Percentiles rank a stretch among this genome's conserved stretches.
Conservation (phyloP, 192 early-diverging fungal species). For the Thoreauomyces humboldtii region DNA sequence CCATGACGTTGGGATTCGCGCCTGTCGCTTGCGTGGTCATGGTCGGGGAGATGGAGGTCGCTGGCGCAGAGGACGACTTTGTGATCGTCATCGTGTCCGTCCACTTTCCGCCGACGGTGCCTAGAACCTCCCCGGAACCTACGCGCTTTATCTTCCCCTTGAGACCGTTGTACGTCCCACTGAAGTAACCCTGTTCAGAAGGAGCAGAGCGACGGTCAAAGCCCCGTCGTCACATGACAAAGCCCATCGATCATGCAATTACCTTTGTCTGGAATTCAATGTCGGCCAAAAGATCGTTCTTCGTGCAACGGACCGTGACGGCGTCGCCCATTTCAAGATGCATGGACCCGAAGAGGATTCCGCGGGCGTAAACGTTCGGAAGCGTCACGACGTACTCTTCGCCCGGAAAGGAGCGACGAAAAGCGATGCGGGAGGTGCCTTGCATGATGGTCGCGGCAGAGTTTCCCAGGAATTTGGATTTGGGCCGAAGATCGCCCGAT, state of each 20-base stretch:
- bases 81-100: conserved; percentile 59
- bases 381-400: conserved; percentile 81
- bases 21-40: too few relatives aligned
- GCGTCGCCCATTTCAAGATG: conserved; percentile 86
- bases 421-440: conserved; percentile 62
- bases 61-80: conserved; percentile 15
- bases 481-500: conserved; percentile 78
- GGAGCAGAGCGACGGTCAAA: too few relatives aligned
- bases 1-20: too few relatives aligned
- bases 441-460: conserved; percentile 86
- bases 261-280: conserved; percentile 92
- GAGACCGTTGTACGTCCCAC: conserved; percentile 76
- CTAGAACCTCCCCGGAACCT: conserved; percentile 66
- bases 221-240: too few relatives aligned
- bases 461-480: conserved; percentile 86
- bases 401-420: conserved; percentile 56
- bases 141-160: conserved; percentile 76
- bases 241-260: too few relatives aligned
- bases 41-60: conserved; percentile 53
- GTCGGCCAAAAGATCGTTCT: conserved; percentile 74
- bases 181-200: conserved; percentile 74
- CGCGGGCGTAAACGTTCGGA: conserved; percentile 92
- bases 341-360: conserved; percentile 93
- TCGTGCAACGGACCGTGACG: conserved; percentile 67
- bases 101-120: conserved; percentile 90